Conservation (phyloP, 352 stramenopile species). For the Phytophthora tentaculata region DNA sequence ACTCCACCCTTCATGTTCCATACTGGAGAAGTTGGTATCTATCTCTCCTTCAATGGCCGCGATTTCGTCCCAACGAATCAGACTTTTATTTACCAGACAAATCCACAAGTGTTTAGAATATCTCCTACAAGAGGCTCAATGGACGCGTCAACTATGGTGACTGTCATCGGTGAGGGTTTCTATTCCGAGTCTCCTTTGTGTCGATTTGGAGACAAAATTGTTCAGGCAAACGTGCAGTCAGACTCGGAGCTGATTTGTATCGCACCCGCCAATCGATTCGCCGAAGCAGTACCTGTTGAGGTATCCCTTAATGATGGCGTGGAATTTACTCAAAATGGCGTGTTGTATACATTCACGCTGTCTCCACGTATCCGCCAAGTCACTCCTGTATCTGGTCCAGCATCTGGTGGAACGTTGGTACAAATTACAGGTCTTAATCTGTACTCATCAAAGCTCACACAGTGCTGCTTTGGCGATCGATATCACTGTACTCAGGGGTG, state of each 20-base stretch:
- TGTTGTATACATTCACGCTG: conserved; percentile 67
- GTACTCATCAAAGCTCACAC: conserved; percentile 55
- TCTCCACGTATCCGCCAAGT: conserved; percentile 58
- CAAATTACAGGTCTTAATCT: conserved; percentile 63
- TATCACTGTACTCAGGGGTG: conserved; percentile 45
- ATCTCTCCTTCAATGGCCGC: conserved; percentile 74
- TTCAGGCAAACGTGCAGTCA: conserved; percentile 50
- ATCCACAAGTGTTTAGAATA: conserved; percentile 50
- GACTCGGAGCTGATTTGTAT: conserved; percentile 47
- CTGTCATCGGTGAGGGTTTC: conserved; percentile 51
- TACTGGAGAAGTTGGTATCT: conserved; percentile 33
- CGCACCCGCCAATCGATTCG: conserved; percentile 39
- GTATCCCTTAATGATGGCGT: conserved; percentile 90
- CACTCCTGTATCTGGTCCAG: conserved; percentile 49
- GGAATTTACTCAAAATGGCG: conserved; percentile 83
- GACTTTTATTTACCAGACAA: conserved; percentile 56
- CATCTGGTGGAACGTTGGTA: conserved; percentile 57
- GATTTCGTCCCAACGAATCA: conserved; percentile 64
- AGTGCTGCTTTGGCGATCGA: conserved; percentile 70
- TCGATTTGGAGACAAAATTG: conserved; percentile 48
- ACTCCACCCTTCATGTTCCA: conserved; percentile 39
- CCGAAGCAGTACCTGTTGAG: conserved; percentile 54
- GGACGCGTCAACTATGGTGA: conserved; percentile 64
- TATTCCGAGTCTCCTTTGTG: conserved; percentile 46
- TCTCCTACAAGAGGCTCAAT: conserved; percentile 55